Conservation (phyloP, 1,284 basidiomycete genomes). For the Marasmius fiardii region DNA sequence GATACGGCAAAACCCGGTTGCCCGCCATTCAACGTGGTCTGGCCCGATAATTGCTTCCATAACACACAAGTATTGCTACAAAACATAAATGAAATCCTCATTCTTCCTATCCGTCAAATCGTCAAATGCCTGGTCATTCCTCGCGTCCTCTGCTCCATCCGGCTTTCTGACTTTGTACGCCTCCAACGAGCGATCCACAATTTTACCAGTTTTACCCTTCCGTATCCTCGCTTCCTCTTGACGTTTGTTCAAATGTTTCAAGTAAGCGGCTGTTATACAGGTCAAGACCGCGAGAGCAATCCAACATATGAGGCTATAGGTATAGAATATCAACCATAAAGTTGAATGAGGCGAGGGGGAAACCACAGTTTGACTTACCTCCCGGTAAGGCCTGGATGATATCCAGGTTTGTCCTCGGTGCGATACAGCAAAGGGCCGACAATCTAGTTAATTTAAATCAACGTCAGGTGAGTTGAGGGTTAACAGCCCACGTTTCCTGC, state of each 20-base stretch:
- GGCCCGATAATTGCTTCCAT: background rate
- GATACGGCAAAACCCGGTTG: too few species aligned
- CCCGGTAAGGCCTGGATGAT: conserved; percentile 33
- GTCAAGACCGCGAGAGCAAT: conserved; percentile 29
- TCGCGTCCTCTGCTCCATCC: conserved; percentile 18
- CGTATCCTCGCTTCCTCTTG: conserved; percentile 32
- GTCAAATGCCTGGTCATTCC: conserved; percentile 38
- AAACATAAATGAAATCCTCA: conserved; percentile 44
- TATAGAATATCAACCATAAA: background rate
- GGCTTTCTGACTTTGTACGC: conserved; percentile 19
- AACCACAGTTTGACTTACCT: conserved; percentile 22
- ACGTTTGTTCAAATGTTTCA: conserved; percentile 35
- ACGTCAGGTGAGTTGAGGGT: background rate
- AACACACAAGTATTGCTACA: conserved; percentile 18
- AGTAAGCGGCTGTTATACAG: conserved; percentile 34
- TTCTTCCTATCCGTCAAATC: conserved; percentile 43
- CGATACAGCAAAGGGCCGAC: conserved; percentile 38
- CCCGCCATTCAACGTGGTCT: too few species aligned
- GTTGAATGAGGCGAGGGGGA: conserved; percentile 3
- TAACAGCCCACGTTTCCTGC: conserved; percentile 35
- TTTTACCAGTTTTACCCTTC: conserved; percentile 32
- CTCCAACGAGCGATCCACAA: conserved; percentile 43
- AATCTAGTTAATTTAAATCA: conserved; percentile 24
- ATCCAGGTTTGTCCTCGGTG: conserved; percentile 36
- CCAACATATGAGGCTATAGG: conserved; percentile 36